Percentiles rank a stretch among this genome's conserved stretches.
phyloP scores from a whole-genome alignment of 495 filamentous ascomycete genomes.

The Penicillium herquei region DNA sequence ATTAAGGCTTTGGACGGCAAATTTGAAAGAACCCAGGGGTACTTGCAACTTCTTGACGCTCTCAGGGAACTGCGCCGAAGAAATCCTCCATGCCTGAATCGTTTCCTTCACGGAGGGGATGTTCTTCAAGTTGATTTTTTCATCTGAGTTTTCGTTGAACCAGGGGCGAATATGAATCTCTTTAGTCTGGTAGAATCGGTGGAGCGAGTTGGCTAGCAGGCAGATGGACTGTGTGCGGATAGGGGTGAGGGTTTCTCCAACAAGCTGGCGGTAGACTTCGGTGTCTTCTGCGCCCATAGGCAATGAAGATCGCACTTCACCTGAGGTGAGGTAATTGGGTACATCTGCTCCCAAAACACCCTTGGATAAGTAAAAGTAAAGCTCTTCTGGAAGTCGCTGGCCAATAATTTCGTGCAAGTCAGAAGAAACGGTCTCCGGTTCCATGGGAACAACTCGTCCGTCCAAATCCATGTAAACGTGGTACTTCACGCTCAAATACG shows the following conservation, averaged over 20 bases:
- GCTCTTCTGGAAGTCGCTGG: constrained; percentile 82
- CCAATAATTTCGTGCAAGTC: constrained; percentile 90
- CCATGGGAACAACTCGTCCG: constrained; percentile 70
- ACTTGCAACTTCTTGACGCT: constrained; percentile 40
- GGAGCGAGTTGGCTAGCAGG: constrained; percentile 71
- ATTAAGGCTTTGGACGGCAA: constrained; percentile 54
- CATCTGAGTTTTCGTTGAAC: constrained; percentile 72
- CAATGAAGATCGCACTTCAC: constrained; percentile 69
- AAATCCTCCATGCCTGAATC: constrained; percentile 74
- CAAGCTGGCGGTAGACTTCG: constrained; percentile 75
- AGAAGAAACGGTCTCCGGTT: constrained; percentile 64
- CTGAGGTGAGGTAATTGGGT: constrained; percentile 75
- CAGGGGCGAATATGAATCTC: constrained; percentile 75
- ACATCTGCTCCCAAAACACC: constrained; percentile 78
- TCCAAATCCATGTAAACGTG: constrained; percentile 75
- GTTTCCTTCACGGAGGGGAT: constrained; percentile 57
- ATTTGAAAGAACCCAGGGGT: constrained; percentile 41
- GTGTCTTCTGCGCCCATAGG: constrained; percentile 81
- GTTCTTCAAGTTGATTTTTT: constrained; percentile 64
- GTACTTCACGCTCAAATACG: constrained; percentile 80
- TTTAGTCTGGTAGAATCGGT: constrained; percentile 76
- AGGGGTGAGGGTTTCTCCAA: constrained; percentile 66
- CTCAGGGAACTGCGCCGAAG: constrained; percentile 46
- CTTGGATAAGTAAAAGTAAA: constrained; percentile 86
- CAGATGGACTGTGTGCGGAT: constrained; percentile 72